Conservation (phyloP, 768 basidiomycete genomes). For the Mycena filopes region DNA sequence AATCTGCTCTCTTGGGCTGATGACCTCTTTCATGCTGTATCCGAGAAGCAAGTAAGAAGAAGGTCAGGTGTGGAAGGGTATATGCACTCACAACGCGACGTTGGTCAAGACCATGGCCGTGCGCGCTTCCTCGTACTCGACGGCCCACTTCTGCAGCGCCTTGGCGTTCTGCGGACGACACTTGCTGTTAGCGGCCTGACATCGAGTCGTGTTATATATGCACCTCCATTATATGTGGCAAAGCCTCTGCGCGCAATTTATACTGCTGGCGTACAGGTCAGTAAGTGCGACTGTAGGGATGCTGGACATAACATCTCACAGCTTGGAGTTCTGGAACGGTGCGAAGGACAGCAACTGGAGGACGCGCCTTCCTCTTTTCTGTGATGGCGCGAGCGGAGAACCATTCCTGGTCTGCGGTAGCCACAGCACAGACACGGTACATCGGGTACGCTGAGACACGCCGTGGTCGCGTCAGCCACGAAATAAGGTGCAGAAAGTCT, state of each 20-base stretch:
- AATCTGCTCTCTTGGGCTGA: slow-evolving; percentile 16
- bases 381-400: slow-evolving; percentile 22
- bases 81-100: slow-evolving; percentile 13
- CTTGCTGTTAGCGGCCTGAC: no score
- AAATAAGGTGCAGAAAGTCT: no score
- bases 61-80: neutral
- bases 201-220: neutral
- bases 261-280: slow-evolving; percentile 15
- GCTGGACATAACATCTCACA: neutral
- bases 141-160: slow-evolving; percentile 13
- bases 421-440: slow-evolving; percentile 8
- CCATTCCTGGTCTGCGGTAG: slow-evolving; percentile 24
- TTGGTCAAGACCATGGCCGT: slow-evolving; percentile 4
- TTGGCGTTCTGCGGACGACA: slow-evolving; percentile 8
- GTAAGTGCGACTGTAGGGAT: neutral
- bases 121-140: neutral
- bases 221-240: slow-evolving; percentile 17
- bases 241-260: slow-evolving; percentile 14
- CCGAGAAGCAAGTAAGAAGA: neutral
- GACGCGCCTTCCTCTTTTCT: slow-evolving; percentile 5
- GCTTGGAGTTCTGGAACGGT: slow-evolving; percentile 5
- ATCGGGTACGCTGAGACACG: neutral
- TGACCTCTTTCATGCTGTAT: slow-evolving; percentile 13
- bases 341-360: slow-evolving; percentile 8
- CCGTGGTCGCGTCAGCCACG: neutral